Base-by-base conservation (phyloP, 495 filamentous ascomycete genomes). In the Aspergillus olivimuriae region DNA sequence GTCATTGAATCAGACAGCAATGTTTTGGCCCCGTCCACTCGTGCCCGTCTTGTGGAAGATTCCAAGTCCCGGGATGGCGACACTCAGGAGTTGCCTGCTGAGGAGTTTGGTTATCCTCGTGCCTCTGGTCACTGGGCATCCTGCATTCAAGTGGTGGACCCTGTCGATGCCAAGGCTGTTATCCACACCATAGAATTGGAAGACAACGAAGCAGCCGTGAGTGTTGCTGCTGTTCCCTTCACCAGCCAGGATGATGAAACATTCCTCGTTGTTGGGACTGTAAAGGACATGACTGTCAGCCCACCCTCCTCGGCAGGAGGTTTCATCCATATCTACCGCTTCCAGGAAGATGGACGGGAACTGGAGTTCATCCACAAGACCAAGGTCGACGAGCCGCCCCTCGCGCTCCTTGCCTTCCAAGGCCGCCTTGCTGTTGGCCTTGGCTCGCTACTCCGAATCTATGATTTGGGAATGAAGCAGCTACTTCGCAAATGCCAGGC, bases 281-380 rank as follows among this genome's bases (percentile, higher is more conserved):
- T 84, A 3, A 94, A 95, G 61, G 86, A 97, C 50, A 83, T 94
- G 75, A 69, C 79, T 14, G 74, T 87, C 46, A 82, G 72, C 46
- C 89, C 89, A 4, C 81, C 84, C 26, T 82, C 80, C 1, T 86
- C 76, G 44, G 80, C 73, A 14, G 79, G 81, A 39, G 91, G 89
- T 4, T 95, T 82, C 54, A 87, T 99, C 22, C 88, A 95, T 52
- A 84, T 97, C 36, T 99, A 95, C 64, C 81, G 89, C 26, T 90
- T 97, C 70, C 77, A 85, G 19, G 83, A 90, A 22, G 80, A 90
- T 50, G 94, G 94, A 34, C 79, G 77, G 47, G 80, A 84, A 43
- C 74, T 99, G 18, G 89, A 95, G 53, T 91, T 96, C 47, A 90
- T 94, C 46, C 94, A 97, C 67, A 96, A 96, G 63, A 97, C 94